Conservation (phyloP, 345 rosid genomes). For the Camelina laxa region DNA sequence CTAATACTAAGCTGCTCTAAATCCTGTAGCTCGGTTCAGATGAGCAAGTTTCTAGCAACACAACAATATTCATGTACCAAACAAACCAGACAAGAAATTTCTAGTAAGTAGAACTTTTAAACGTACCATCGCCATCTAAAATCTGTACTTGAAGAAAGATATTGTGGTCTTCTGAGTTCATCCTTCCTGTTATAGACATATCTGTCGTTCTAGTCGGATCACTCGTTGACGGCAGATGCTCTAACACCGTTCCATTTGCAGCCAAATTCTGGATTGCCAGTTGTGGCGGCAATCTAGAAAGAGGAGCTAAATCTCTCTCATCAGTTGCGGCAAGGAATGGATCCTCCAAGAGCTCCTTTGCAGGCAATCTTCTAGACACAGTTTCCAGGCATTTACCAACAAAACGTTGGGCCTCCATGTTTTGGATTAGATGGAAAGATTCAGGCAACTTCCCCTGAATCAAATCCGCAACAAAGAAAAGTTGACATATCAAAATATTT, state of each 20-base stretch:
- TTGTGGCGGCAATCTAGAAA: slow-evolving; percentile 28
- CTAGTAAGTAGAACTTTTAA: background rate
- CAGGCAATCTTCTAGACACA: slow-evolving; percentile 77
- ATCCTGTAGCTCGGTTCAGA: background rate
- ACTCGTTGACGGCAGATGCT: slow-evolving; percentile 41
- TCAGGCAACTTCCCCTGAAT: slow-evolving; percentile 84
- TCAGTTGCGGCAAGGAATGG: slow-evolving; percentile 65
- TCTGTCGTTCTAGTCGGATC: slow-evolving; percentile 63
- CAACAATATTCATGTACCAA: slow-evolving; percentile 15
- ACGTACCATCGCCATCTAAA: slow-evolving; percentile 68
- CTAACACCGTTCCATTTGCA: slow-evolving; percentile 43
- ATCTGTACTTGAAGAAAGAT: slow-evolving; percentile 90
- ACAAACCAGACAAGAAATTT: background rate
- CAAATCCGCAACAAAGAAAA: slow-evolving; percentile 24
- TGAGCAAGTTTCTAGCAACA: slow-evolving; percentile 14
- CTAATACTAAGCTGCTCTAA: slow-evolving; percentile 6
- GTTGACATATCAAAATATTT: background rate
- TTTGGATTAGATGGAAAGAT: slow-evolving; percentile 71
- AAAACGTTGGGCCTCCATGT: slow-evolving; percentile 65
- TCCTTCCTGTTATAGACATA: slow-evolving; percentile 80
- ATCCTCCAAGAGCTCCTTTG: slow-evolving; percentile 67
- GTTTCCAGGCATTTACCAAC: slow-evolving; percentile 79
- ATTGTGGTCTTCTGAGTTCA: slow-evolving; percentile 77
- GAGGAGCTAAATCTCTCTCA: slow-evolving; percentile 44
- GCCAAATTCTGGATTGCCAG: slow-evolving; percentile 42